A percentile compares a stretch with the other conserved stretches of the same genome.
Conservation (phyloP, 768 basidiomycete genomes). For the Boletus vinaceobasis region DNA sequence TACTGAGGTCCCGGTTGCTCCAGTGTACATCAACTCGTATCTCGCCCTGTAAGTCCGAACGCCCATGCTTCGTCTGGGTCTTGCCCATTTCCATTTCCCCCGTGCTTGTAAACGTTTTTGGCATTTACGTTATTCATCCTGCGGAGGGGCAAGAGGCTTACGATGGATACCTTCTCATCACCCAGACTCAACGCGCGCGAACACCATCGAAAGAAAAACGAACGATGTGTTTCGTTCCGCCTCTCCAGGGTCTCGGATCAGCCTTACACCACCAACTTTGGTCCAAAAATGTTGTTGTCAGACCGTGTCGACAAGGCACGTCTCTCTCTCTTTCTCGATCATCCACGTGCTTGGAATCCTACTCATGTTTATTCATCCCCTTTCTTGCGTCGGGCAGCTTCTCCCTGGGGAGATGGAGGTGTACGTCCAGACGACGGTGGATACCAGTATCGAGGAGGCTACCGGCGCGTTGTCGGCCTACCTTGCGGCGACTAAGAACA, state of each 20-base stretch:
- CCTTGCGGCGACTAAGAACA: background rate
- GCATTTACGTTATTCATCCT: background rate
- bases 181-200: constrained; percentile 45
- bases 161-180: background rate
- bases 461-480: too few species aligned
- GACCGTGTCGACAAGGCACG: constrained; percentile 3
- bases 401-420: constrained; percentile 3
- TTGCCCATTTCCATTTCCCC: background rate
- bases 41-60: constrained; percentile 38
- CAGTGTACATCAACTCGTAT: constrained; percentile 56
- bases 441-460: constrained; percentile 1
- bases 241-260: constrained; percentile 35
- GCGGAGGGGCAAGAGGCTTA: background rate
- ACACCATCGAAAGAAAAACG: constrained; percentile 30
- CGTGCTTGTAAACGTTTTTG: background rate
- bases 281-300: background rate
- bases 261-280: background rate
- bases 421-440: constrained; percentile 12
- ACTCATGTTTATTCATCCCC: background rate
- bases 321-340: background rate
- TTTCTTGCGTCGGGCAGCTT: background rate
- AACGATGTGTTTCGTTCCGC: constrained; percentile 38
- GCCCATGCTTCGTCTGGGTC: background rate
- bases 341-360: background rate
- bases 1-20: background rate